A percentile compares a stretch with the other conserved stretches of the same genome.
Conservation (phyloP, 345 rosid genomes). For the Tarenaya hassleriana region DNA sequence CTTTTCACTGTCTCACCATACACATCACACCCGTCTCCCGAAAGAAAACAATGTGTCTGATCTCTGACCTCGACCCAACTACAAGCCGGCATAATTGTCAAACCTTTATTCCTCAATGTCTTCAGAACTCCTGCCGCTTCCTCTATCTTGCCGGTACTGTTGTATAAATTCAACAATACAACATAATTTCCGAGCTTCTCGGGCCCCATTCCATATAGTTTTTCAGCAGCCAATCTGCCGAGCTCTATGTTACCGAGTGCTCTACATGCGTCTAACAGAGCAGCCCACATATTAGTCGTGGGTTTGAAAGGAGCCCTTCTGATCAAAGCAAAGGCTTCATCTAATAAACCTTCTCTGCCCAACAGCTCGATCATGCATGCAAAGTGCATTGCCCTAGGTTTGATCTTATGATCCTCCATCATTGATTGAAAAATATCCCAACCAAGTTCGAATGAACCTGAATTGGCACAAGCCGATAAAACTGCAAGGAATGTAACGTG, state of each 20-base stretch:
- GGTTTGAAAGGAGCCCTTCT: conserved; percentile 56
- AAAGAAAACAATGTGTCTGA: conserved; percentile 46
- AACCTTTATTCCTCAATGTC: conserved; percentile 60
- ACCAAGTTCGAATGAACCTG: conserved; percentile 58
- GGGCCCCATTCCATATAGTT: conserved; percentile 73
- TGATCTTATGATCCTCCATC: conserved; percentile 52
- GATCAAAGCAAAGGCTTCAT: conserved; percentile 76
- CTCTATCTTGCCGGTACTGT: conserved; percentile 51
- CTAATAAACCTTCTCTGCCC: conserved; percentile 73
- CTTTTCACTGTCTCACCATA: conserved; percentile 26
- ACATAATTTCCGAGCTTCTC: conserved; percentile 70
- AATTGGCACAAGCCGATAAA: conserved; percentile 68
- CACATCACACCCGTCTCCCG: conserved; percentile 52
- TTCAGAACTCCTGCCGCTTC: conserved; percentile 65
- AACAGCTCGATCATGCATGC: conserved; percentile 70
- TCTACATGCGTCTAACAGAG: conserved; percentile 78
- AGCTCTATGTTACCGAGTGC: conserved; percentile 63
- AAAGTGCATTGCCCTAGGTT: conserved; percentile 84
- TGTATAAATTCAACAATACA: conserved; percentile 73
- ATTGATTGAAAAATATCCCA: conserved; percentile 77
- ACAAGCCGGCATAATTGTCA: conserved; percentile 65
- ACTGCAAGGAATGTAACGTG: conserved; percentile 77
- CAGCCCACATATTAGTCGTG: conserved; percentile 89
- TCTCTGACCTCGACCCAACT: conserved; percentile 73
- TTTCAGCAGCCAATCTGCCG: conserved; percentile 75